Conservation (phyloP, 129 eudicot genomes). For the Silybum marianum region DNA sequence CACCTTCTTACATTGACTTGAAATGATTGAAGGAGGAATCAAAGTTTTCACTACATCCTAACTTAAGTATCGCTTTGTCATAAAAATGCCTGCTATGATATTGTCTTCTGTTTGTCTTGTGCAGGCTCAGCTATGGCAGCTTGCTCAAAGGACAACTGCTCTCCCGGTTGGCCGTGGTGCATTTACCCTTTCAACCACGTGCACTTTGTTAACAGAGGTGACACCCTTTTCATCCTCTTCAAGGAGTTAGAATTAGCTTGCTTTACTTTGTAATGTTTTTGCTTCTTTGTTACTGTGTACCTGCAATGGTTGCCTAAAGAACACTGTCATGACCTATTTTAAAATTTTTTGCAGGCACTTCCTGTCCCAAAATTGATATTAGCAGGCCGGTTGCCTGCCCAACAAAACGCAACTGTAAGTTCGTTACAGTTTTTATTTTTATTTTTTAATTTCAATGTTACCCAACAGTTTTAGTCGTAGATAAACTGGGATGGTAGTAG, state of each 20-base stretch:
- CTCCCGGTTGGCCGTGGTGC: constrained; percentile 99
- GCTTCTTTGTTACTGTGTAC: constrained; percentile 11
- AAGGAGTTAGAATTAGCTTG: constrained; percentile 10
- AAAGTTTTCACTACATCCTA: neutral
- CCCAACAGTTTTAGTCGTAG: neutral
- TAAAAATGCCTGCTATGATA: neutral
- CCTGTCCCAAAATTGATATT: constrained; percentile 91
- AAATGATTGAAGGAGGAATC: neutral
- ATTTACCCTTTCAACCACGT: constrained; percentile 91
- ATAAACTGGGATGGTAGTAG: constrained; percentile 3
- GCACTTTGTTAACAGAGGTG: constrained; percentile 95
- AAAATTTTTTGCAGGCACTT: constrained; percentile 65
- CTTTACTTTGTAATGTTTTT: constrained; percentile 8
- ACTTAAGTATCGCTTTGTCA: constrained; percentile 2
- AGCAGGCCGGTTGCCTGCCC: constrained; percentile 98
- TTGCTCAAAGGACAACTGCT: constrained; percentile 96
- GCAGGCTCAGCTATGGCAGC: constrained; percentile 98
- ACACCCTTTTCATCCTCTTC: neutral
- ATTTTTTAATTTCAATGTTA: neutral
- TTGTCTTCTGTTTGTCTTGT: constrained; percentile 18
- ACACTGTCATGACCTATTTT: constrained; percentile 16
- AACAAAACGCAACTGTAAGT: constrained; percentile 91
- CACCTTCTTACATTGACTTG: neutral
- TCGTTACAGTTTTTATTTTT: constrained; percentile 12
- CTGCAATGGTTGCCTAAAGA: constrained; percentile 10